Base-by-base conservation (phyloP, 768 basidiomycete species). In the Fibroporia radiculosa region DNA sequence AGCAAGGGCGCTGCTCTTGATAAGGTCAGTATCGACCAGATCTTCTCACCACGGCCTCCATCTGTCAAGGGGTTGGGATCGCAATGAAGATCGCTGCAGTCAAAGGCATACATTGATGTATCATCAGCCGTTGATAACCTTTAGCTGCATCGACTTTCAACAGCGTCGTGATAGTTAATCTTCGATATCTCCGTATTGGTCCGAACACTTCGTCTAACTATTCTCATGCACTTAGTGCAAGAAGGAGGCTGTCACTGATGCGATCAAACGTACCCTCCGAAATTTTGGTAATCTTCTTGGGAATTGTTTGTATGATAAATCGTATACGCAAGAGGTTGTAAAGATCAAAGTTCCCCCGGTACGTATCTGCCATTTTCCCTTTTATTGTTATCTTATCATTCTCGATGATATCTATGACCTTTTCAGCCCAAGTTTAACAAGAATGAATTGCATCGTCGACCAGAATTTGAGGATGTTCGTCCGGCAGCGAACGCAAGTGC, bases 201-300 rank as follows among this genome's bases (percentile, higher is more conserved):
- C 46, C 6, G 28, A 6, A 35, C n/a, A n/a, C n/a, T 23, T 6
- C 8, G 23, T 8, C 8, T 31, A 10, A 13, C 24, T 8, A 44
- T 34, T 43, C 23, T 11, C 31, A 31, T n/a, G 38, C 4, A 38
- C 48, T 13, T 55, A 99, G 96, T 92, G 89, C 60, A 97, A 97
- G 73, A 99, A 99, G 55, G 96, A 98, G 61, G 93, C 96, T 1
- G 84, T 97, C 0, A 99, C 96, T 0, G 96, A 99, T 54, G 95
- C 75, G 0, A 67, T 95, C 43, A 99, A 99, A 64, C 82, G 95
- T 25, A 80, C 92, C 1, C 72, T 99, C 7, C 74, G 91, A 20
- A 90, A 81, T 51, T 99, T 98, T 59, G 96, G 96, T 31, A 96
- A 93, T 60, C 68, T 98, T 2, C 71, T 98, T 13, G 96, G 96